A percentile compares a stretch with the other conserved stretches of the same genome.
These are phyloP conservation scores for Scheffersomyces lignicola DNA, from an alignment of 1,139 yeast genomes.

Conservation along the genomic window DNA sequence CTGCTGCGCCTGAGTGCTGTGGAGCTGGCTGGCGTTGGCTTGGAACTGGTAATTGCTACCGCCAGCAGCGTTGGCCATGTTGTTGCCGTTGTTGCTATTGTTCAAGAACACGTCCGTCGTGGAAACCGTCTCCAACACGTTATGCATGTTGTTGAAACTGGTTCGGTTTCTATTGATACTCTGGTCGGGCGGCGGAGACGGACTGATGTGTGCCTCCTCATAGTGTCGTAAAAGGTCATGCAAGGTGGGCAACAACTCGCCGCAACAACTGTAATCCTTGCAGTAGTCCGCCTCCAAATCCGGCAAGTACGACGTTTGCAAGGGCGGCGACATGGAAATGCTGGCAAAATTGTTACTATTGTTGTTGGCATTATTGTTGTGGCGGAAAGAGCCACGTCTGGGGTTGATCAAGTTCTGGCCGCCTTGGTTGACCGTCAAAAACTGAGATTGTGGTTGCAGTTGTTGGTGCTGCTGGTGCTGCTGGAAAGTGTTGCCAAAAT, in stretches of 20 bases:
- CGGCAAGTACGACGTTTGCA: conserved; percentile 78
- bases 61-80: conserved; percentile 7
- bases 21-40: conserved; percentile 6
- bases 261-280: conserved; percentile 95
- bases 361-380: conserved; percentile 13
- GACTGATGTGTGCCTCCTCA: conserved; percentile 92
- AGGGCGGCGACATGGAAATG: conserved; percentile 61
- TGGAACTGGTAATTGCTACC: conserved; percentile 11
- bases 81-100: conserved; percentile 21
- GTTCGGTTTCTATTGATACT: conserved; percentile 35
- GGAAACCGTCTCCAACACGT: conserved; percentile 71
- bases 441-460: conserved; percentile 16
- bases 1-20: conserved; percentile 8
- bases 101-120: conserved; percentile 84
- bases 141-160: conserved; percentile 43
- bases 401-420: conserved; percentile 39
- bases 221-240: conserved; percentile 93
- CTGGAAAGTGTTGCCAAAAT: conserved; percentile 9
- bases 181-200: conserved; percentile 58
- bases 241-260: conserved; percentile 83
- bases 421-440: conserved; percentile 12
- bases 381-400: conserved; percentile 44
- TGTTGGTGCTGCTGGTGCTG: conserved; percentile 21
- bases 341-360: conserved; percentile 10
- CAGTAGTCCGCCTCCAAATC: conserved; percentile 94